These are phyloP conservation scores for Arabidopsis suecica DNA, from an alignment of 345 rosid genomes.

Conservation along the genomic window DNA sequence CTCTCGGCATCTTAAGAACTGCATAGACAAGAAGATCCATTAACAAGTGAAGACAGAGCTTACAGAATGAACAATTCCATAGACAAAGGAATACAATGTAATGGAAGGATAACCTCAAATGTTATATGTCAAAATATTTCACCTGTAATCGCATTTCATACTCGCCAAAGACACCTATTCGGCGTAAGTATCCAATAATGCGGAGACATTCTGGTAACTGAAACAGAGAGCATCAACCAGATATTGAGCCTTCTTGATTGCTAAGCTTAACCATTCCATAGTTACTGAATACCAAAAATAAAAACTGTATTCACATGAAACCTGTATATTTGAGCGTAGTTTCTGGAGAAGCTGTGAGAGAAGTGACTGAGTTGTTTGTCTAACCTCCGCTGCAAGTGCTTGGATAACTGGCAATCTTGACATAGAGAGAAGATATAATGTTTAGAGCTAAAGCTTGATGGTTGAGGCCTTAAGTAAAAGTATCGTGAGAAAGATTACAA, in stretches of 20 bases:
- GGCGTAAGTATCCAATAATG: conserved; percentile 90
- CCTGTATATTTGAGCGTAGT: conserved; percentile 95
- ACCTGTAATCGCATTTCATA: conserved; percentile 98
- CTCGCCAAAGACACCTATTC: conserved; percentile 91
- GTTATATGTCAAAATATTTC: conserved; percentile 33
- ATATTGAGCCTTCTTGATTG: conserved; percentile 26
- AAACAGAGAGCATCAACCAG: conserved; percentile 32
- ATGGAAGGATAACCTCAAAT: conserved; percentile 13
- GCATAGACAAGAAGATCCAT: conserved; percentile 42
- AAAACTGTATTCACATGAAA: conserved; percentile 35
- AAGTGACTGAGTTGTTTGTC: conserved; percentile 94
- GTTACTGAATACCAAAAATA: conserved; percentile 17
- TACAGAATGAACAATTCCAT: conserved; percentile 5
- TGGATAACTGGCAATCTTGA: conserved; percentile 85
- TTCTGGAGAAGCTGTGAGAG: conserved; percentile 91
- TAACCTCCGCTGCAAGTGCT: conserved; percentile 87
- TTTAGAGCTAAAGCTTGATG: conserved; percentile 31
- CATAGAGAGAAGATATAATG: conserved; percentile 22
- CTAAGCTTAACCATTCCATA: background rate
- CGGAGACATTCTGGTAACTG: conserved; percentile 98
- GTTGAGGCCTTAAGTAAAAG: conserved; percentile 31
- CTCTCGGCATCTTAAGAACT: conserved; percentile 97
- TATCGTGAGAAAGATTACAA: conserved; percentile 5
- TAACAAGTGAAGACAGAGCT: conserved; percentile 37
- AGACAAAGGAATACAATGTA: conserved; percentile 5